phyloP scores from a whole-genome alignment of 2,329 filamentous ascomycete species.

The Grosmannia serpens region DNA sequence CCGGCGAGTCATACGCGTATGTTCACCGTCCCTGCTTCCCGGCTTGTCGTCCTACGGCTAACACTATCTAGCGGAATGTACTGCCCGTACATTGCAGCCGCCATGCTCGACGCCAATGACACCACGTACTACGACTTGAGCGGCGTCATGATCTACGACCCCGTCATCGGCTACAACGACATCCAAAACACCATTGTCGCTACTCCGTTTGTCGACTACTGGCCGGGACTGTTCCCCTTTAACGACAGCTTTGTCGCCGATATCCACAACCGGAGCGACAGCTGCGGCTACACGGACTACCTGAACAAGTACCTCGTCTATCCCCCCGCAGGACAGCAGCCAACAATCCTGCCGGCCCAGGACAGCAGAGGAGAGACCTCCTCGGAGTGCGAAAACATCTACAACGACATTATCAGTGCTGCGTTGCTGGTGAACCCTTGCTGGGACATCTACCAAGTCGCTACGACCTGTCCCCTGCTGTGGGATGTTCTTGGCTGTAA shows the following conservation, averaged over 20 bases:
- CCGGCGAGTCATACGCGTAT: slow-evolving; percentile 57
- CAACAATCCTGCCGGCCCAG: slow-evolving; percentile 32
- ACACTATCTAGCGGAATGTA: slow-evolving; percentile 38
- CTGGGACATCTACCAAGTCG: slow-evolving; percentile 67
- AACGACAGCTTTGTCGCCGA: slow-evolving; percentile 45
- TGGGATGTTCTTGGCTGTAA: slow-evolving; percentile 54
- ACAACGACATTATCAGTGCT: slow-evolving; percentile 41
- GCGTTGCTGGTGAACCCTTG: slow-evolving; percentile 56
- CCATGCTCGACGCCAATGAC: slow-evolving; percentile 58
- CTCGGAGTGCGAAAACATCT: slow-evolving; percentile 44
- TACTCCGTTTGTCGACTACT: slow-evolving; percentile 49
- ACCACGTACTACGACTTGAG: slow-evolving; percentile 55
- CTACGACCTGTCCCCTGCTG: slow-evolving; percentile 56
- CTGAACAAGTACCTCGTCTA: slow-evolving; percentile 52
- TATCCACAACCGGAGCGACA: slow-evolving; percentile 38
- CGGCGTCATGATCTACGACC: slow-evolving; percentile 64
- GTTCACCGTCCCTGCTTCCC: background rate
- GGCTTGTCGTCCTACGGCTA: background rate
- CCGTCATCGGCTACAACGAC: slow-evolving; percentile 42
- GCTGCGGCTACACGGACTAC: slow-evolving; percentile 53
- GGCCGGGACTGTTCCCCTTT: slow-evolving; percentile 47
- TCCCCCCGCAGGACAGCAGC: slow-evolving; percentile 53
- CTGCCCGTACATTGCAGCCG: slow-evolving; percentile 60
- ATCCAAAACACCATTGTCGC: slow-evolving; percentile 35
- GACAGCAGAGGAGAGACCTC: slow-evolving; percentile 23